Evolutionary conservation across 495 filamentous ascomycete genomes (phyloP), one percentile per base, ranked within the genome.

Genomic region (Aspergillus nanangensis): DNA sequence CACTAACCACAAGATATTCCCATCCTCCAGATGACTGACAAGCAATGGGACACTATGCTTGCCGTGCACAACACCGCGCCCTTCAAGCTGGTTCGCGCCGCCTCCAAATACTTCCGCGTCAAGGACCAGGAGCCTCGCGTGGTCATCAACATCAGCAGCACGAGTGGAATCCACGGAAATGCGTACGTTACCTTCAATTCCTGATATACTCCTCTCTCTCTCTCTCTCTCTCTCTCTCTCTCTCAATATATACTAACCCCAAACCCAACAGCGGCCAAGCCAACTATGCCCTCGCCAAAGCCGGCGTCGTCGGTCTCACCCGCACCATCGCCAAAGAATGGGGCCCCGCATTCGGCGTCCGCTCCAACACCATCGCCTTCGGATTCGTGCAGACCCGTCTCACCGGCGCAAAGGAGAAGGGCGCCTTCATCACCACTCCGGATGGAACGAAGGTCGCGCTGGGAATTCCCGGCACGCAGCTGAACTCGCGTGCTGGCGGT

Each of bases 251-350:
- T 20, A 7, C 17, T 38, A 25, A 5, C 15, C 18, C 45, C 37
- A 17, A 19, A n/a, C 14, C 21, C 44, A 9, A 47, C 15, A 76
- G 72, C 7, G 89, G 89, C 19, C 89, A 95, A 71, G 78, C 82
- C 37, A 95, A 93, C 73, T 94, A 93, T 64, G 78, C 83, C 34
- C 70, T 88, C 27, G 89, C 86, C 36, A 93, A 95, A 69, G 83
- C 88, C 17, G 88, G 86, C 25, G 79, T 92, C 9, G 76, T 78
- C 9, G 89, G 89, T 2, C 69, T 95, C 5, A 87, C 85, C 41
- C 89, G 90, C 64, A 87, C 86, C 9, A 88, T 94, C 58, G 88
- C 89, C 20, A 94, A 94, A 68, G 89, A 95, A 74, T 94, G 89
- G 88, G 89, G 89, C 27, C 89, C 89, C 0, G 61, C 72, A 17